phyloP scores from a whole-genome alignment of 2,329 filamentous ascomycete species.

The Colletotrichum melonis region DNA sequence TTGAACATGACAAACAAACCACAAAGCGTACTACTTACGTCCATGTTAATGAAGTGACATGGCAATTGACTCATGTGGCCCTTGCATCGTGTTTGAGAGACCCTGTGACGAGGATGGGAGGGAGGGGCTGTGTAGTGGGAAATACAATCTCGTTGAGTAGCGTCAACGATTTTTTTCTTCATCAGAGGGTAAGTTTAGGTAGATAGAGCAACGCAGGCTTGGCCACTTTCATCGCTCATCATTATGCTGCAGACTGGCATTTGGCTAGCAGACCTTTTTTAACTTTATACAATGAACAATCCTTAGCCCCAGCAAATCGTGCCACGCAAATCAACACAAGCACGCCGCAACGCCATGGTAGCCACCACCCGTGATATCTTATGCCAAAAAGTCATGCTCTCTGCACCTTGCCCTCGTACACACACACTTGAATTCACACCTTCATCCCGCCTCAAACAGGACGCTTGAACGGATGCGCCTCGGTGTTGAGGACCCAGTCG shows the following conservation, averaged over 20 bases:
- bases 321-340: background rate
- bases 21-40: background rate
- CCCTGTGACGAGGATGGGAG: no score
- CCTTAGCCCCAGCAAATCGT: background rate
- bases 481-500: constrained; percentile 75
- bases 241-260: background rate
- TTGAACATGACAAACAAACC: constrained; percentile 18
- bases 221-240: background rate
- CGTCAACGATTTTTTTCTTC: background rate
- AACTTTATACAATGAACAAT: constrained; percentile 13
- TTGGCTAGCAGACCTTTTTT: background rate
- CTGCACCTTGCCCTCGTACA: background rate
- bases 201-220: background rate
- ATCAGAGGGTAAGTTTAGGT: background rate
- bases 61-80: background rate
- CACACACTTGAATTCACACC: background rate
- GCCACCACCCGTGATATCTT: constrained; percentile 28
- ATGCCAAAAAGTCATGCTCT: constrained; percentile 13
- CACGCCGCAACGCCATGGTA: constrained; percentile 25
- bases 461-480: constrained; percentile 69
- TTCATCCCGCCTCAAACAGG: constrained; percentile 43
- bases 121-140: no score
- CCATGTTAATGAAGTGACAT: background rate
- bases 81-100: no score
- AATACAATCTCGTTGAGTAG: no score